These are phyloP conservation scores for Celoporthe dispersa DNA, from an alignment of 2,329 filamentous ascomycete genomes.

Conservation along the genomic window DNA sequence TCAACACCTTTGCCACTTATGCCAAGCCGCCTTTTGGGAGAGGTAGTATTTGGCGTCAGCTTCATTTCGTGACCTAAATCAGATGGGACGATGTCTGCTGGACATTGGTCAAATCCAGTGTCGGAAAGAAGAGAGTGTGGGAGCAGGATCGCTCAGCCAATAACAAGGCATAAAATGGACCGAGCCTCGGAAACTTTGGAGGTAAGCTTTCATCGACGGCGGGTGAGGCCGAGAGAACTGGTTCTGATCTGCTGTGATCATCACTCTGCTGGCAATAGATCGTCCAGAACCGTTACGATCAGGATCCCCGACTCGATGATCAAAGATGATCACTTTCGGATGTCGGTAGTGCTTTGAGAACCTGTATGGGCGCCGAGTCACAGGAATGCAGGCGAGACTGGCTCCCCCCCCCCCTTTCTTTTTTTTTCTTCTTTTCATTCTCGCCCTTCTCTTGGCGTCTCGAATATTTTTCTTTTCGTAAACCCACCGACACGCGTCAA, in stretches of 20 bases:
- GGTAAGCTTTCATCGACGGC: background rate
- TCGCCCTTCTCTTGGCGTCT: background rate
- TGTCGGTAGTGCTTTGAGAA: background rate
- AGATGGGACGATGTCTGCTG: background rate
- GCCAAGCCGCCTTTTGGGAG: slow-evolving; percentile 20
- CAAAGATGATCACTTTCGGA: background rate
- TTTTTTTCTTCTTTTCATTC: background rate
- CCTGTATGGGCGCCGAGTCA: background rate
- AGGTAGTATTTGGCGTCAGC: slow-evolving; percentile 8
- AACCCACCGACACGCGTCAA: background rate
- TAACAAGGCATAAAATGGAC: background rate
- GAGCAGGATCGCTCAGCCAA: background rate
- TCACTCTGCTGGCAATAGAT: background rate
- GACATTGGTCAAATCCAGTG: background rate
- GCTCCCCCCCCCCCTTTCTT: no score
- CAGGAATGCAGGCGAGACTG: background rate
- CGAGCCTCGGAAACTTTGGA: background rate
- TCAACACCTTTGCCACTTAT: background rate
- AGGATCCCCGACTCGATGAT: background rate
- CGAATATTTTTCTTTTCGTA: background rate
- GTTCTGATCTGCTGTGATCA: background rate
- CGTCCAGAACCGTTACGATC: background rate
- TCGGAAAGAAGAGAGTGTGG: background rate
- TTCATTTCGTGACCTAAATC: slow-evolving; percentile 1
- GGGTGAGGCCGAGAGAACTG: background rate